Evolutionary conservation across 306 rosid species (phyloP), one percentile per base, ranked within the genome.

Genomic region (Heteromeles arbutifolia): DNA sequence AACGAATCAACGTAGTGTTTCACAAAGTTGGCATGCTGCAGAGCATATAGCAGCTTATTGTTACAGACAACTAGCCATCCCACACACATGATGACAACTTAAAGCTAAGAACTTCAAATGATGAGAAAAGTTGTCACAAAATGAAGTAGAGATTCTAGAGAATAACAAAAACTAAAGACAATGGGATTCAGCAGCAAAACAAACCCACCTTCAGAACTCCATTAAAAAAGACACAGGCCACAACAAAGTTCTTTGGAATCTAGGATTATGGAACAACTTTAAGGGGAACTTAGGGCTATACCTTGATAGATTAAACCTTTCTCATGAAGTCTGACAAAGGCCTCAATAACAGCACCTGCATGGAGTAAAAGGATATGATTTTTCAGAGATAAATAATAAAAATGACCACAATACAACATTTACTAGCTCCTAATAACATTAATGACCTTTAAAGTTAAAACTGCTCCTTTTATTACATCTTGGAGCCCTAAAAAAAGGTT

Each of bases 261-360:
- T 5, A 58, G 50, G 48, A 28, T 65, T 19, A 58, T 24, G 34
- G 32, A 65, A 32, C 53, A 28, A 25, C 70, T 25, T 59, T 24
- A 6, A 72, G 41, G 37, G 76, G 72, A 75, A 48, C 78, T 72
- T 52, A 45, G 57, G 69, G 41, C 52, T 43, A 69, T 93, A 94
- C 98, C 98, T 91, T 90, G 98, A 83, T 94, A 91, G 67, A 94
- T 90, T 83, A 94, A 87, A 72, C 96, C 98, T 87, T 90, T 94
- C 74, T 94, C 97, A 48, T 94, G 98, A 78, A 94, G 98, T 84
- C 87, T 87, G 73, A 94, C 91, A 90, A 94, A 94, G 75, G 98
- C 97, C 86, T 94, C 98, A 73, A 90, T 78, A 69, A 94, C 98
- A 69, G 98, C 96, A 81, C 92, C 98, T 94, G 90, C 86, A 82